Base-by-base conservation (phyloP, 2,329 filamentous ascomycete genomes). In the Lanzia echinophila region DNA sequence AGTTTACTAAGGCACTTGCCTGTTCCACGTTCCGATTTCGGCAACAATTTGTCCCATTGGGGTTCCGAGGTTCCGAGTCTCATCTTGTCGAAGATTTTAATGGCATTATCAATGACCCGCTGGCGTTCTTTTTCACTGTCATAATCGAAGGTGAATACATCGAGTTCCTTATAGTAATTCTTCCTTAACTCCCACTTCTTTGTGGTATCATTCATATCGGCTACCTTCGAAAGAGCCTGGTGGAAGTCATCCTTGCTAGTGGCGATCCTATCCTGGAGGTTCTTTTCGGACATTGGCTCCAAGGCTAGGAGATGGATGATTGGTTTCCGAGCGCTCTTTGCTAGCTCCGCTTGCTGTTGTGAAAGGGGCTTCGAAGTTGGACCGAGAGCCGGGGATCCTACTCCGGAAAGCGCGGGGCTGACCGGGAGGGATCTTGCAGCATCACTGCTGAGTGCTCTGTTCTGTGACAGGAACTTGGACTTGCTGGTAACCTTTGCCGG, bases 131-230 rank as follows among this genome's bases (percentile, higher is more conserved):
- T 75, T 17, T 74, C 68, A 36, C 67, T 72, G 43, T 72, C 71
- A 63, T 85, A 86, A 28, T 77, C 70, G 65, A 83, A 83, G 54
- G 75, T 77, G 75, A 79, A 86, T 20, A 84, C 79, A 60, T 86
- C 81, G 13, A 86, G 73, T 59, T 86, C 82, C 67, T 78, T 83
- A 76, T 78, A 86, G 58, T 75, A 79, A 22, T 73, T 69, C 68
- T 79, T 81, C 57, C 77, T 75, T 60, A 85, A 68, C 33, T 71
- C 68, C 75, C 78, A 86, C 59, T 74, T 81, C 56, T 78, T 73
- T 4, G 70, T 70, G 20, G 13, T 6, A 4, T 72, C 58, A 54
- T 77, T 73, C 51, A 75, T 74, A 54, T 79, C 76, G 31, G 79
- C 82, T 20, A 82, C 79, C 68, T 84, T 86, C 44, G 78, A 72